Base-by-base conservation (phyloP, 2,329 filamentous ascomycete genomes). In the Aspergillus novoparasiticus region DNA sequence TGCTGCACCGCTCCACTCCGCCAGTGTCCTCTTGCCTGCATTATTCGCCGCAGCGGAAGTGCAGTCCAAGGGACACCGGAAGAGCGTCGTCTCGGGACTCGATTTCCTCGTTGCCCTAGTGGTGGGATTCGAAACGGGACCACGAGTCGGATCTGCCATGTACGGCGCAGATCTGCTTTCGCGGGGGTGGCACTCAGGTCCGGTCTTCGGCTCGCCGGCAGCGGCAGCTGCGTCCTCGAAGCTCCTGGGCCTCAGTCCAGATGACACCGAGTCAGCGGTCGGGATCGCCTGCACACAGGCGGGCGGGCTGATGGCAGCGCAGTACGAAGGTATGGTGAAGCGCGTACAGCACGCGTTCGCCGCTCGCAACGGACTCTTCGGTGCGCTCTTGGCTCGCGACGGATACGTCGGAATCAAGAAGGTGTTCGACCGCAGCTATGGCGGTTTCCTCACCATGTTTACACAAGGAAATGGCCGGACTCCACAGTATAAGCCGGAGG, bases 341-440 rank as follows among this genome's bases (percentile, higher is more conserved):
- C 76, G 79, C 2, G 79, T 82, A 76, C 80, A 83, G 65, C 81
- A 83, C 62, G 80, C 75, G 6, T 83, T 83, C 64, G 79, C 80
- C 0, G 75, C 80, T 6, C 75, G 80, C 8, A 82, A 78, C 61
- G 80, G 80, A 1, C 72, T 83, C 0, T 73, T 82, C 19, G 78
- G 70, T 0, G 75, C 79, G 0, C 59, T 82, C 2, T 64, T 83
- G 34, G 78, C 78, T 1, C 67, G 71, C 30, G 69, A 69, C 0
- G 77, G 75, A 2, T 83, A 83, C 62, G 68, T 72, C 1, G 81
- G 80, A 0, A 82, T 82, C 65, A 76, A 54, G 11, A 14, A 21
- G 1, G 51, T 54, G 1, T 21, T 54, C 6, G 51, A 54, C 10
- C 16, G 14, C 19, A 32, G 30, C 10, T 54, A 54, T 10, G 51